Conservation (phyloP, 345 rosid species). For the Euclidium syriacum region DNA sequence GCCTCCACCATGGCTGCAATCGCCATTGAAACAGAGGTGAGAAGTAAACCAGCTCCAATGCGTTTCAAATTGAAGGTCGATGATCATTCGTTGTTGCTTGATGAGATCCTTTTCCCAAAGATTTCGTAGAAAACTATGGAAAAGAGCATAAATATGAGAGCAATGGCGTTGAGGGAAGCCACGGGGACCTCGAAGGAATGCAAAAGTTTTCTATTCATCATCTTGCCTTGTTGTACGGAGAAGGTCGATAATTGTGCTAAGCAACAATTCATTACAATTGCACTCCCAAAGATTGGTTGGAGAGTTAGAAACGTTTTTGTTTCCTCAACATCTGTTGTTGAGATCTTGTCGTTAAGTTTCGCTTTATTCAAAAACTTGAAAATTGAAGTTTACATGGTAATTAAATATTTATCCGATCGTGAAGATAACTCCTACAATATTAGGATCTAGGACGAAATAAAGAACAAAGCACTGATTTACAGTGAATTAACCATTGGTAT, state of each 20-base stretch:
- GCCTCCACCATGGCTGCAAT: conserved; percentile 35
- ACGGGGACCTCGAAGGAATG: no score
- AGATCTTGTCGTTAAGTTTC: conserved; percentile 20
- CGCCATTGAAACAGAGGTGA: conserved; percentile 41
- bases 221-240: conserved; percentile 51
- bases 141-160: conserved; percentile 36
- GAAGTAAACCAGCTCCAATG: conserved; percentile 40
- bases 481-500: no score
- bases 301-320: conserved; percentile 48
- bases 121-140: conserved; percentile 34
- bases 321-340: conserved; percentile 40
- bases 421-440: no score
- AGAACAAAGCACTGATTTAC: no score
- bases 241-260: conserved; percentile 55
- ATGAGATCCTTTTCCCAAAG: neutral
- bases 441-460: no score
- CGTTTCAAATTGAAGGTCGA: conserved; percentile 31
- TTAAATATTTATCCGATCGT: no score
- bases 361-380: conserved; percentile 50
- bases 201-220: conserved; percentile 40
- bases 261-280: conserved; percentile 63
- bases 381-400: neutral
- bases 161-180: no score
- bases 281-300: conserved; percentile 51
- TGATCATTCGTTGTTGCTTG: neutral